These are phyloP conservation scores for Ogataea zsoltii DNA, from an alignment of 805 yeast genomes.

Conservation along the genomic window DNA sequence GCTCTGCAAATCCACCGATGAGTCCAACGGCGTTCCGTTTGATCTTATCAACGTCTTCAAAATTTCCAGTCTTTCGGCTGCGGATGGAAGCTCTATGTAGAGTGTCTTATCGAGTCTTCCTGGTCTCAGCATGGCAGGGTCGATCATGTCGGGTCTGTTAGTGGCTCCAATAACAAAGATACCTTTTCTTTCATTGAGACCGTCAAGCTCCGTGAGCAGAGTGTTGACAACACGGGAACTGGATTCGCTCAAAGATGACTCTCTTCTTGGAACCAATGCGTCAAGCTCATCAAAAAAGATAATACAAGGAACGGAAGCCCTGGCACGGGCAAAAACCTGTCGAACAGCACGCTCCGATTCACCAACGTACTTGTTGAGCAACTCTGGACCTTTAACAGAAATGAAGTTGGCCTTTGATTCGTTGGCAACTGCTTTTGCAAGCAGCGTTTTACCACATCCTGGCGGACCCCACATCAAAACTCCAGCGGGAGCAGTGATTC, in stretches of 20 bases:
- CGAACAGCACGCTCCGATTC: conserved; percentile 93
- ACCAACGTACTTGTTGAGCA: conserved; percentile 93
- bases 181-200: conserved; percentile 88
- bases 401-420: conserved; percentile 96
- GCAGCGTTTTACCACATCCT: conserved; percentile 95
- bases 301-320: conserved; percentile 93
- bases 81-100: conserved; percentile 84
- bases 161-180: conserved; percentile 96
- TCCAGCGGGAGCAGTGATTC: conserved; percentile 96
- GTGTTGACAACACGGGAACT: conserved; percentile 95
- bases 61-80: conserved; percentile 78
- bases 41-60: conserved; percentile 70
- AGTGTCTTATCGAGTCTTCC: conserved; percentile 93
- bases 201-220: conserved; percentile 90
- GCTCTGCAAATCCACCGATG: conserved; percentile 56
- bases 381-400: conserved; percentile 94
- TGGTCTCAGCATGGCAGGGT: conserved; percentile 96
- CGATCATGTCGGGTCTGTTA: conserved; percentile 96
- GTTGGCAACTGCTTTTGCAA: conserved; percentile 97
- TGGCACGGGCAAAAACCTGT: conserved; percentile 88
- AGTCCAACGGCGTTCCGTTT: conserved; percentile 73
- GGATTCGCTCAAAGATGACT: conserved; percentile 81
- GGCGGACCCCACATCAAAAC: conserved; percentile 99
- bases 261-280: conserved; percentile 94
- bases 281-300: conserved; percentile 95